Evolutionary conservation across 2,329 filamentous ascomycete genomes (phyloP), one percentile per base, ranked within the genome.

Genomic region (Colletotrichum simmondsii): DNA sequence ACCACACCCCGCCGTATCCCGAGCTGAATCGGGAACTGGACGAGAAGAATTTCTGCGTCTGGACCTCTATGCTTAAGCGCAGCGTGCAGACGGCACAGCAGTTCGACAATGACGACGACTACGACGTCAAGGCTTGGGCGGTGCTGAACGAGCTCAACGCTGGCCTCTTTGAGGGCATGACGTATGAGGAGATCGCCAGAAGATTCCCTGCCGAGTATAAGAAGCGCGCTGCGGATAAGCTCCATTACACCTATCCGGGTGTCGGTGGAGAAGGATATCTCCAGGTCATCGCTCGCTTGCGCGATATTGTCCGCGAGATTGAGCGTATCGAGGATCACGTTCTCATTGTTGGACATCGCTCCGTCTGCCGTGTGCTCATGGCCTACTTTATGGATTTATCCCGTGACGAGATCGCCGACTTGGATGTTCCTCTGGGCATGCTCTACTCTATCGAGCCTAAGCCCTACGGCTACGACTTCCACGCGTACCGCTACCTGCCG

Each of bases 71-170:
- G 96, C 90, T 99, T 75, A 93, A 94, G 80, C 93, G 97, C 75
- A 95, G 94, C 73, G 92, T 97, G 63, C 92, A 98, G 79, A 97
- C 95, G 0, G 95, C 93, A 0, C 92, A 97, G 75, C 93, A 93
- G 81, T 99, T 98, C 81, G 94, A 97, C 76, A 88, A 86, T 0
- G 97, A 98, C 75, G 97, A 98, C 75, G 96, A 98, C 26, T 98
- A 96, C 81, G 97, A 98, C 76, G 92, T 97, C 77, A 99, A 99
- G 85, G 94, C 97, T 77, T 98, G 96, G 95, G 94, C 95, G 79
- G 97, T 98, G 94, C 89, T 99, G 64, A 97, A 99, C 79, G 97
- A 99, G 83, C 90, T 99, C 61, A 97, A 98, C 78, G 93, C 96
- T 0, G 97, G 97, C 16, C 89, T 91, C 62, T 98, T 98, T 85